Evolutionary conservation across 768 basidiomycete genomes (phyloP), one percentile per base, ranked within the genome.

Genomic region (Kwoniella europaea): DNA sequence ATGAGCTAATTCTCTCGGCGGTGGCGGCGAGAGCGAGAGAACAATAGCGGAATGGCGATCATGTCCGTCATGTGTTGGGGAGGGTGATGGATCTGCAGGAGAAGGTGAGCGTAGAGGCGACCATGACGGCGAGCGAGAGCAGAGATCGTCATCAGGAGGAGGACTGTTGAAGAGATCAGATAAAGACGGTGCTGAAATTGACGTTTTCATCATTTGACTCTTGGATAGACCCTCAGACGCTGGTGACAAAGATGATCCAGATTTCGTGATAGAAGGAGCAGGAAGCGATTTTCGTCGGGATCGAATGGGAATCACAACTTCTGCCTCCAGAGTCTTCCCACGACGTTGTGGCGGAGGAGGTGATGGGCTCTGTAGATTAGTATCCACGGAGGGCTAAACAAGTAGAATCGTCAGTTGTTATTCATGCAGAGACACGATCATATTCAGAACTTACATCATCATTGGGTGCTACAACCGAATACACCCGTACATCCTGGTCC

Each of bases 251-350:
- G 61, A 42, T 15, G 41, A 18, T 35, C 13, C 9, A 13, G 60
- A 22, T 46, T n/a, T 22, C 6, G 52, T 29, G 22, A 16, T 1
- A 6, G 55, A 46, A n/a, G 44, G 15, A 16, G 50, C 54, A 13
- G 54, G 65, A 12, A 59, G 29, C 9, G 65, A 67, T 43, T 29
- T 16, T 20, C 54, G 46, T 22, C 68, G 60, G 3, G 68, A 35
- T n/a, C 61, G 68, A 20, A 62, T 29, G 16, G 68, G 68, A n/a
- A 69, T 69, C n/a, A 69, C 68, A 5, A 69, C 68, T 42, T 69
- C 61, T 4, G 63, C 68, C 22, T 69, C 61, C 10, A 69, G 20
- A 9, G 15, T n/a, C 53, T 27, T 18, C 29, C 41, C 18, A 12
- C 46, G 59, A 20, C 59, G 59, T 42, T 3, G 53, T 54, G 22